phyloP scores from a whole-genome alignment of 345 rosid genomes.

The Triadica sebifera region DNA sequence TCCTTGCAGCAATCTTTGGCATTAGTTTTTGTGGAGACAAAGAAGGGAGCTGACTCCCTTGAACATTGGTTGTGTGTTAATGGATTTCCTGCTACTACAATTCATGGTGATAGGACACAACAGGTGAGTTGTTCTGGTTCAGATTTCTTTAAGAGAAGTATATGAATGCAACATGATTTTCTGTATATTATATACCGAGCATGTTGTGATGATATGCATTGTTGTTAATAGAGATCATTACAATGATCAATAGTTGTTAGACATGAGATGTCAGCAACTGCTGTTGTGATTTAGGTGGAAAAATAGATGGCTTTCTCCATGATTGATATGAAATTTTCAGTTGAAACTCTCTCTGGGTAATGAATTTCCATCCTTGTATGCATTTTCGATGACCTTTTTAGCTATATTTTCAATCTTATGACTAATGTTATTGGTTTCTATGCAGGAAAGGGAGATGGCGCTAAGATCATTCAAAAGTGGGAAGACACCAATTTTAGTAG shows the following conservation, averaged over 20 bases:
- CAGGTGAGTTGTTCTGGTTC: conserved; percentile 44
- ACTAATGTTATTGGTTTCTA: not conserved
- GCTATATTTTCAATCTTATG: not conserved
- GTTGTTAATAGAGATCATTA: not conserved
- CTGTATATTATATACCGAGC: not conserved
- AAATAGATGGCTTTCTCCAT: not conserved
- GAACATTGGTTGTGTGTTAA: conserved; percentile 86
- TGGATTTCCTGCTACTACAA: conserved; percentile 89
- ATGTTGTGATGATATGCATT: not conserved
- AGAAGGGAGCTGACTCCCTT: conserved; percentile 90
- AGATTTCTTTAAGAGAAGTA: not conserved
- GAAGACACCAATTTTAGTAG: conserved; percentile 87
- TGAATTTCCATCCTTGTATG: not conserved
- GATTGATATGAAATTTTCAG: not conserved
- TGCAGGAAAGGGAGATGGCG: conserved; percentile 94
- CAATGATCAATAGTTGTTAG: not conserved
- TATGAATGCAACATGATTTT: not conserved
- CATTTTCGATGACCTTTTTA: not conserved
- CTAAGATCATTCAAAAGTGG: conserved; percentile 89
- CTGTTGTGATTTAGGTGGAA: not conserved
- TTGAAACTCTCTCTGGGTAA: not conserved
- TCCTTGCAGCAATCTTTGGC: conserved; percentile 85
- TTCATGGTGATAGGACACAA: conserved; percentile 96
- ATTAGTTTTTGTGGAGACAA: conserved; percentile 99
- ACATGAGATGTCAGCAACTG: not conserved